Conservation (phyloP, 148 eudicot species). For the Selenicereus undatus region DNA sequence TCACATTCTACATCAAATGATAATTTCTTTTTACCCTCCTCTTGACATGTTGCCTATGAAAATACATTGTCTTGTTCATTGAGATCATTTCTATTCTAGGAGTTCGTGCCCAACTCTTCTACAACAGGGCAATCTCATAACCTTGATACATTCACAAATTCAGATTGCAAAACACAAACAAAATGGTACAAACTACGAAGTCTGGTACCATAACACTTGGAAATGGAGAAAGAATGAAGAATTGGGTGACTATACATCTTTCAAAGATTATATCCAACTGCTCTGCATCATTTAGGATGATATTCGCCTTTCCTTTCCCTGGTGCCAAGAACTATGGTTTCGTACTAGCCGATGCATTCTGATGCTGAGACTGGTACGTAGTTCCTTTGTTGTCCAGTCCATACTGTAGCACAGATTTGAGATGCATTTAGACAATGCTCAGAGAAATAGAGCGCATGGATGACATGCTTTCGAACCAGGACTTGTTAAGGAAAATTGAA, state of each 20-base stretch:
- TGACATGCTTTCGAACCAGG: not conserved
- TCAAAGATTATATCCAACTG: not conserved
- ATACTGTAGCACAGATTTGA: constrained; percentile 21
- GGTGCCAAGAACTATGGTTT: constrained; percentile 5
- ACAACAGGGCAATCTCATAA: not conserved
- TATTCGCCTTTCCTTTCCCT: not conserved
- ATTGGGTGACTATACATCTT: constrained; percentile 19
- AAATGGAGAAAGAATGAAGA: constrained; percentile 25
- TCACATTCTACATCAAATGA: not conserved
- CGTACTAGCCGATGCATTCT: constrained; percentile 22
- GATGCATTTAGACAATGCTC: constrained; percentile 2
- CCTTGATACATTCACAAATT: not conserved
- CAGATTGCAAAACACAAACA: not conserved
- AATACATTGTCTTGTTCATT: not conserved
- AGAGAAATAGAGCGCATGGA: not conserved
- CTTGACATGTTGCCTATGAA: too few species aligned
- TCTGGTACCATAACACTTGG: not conserved
- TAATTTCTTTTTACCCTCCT: not conserved
- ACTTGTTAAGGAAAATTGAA: not conserved
- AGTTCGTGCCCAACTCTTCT: not conserved
- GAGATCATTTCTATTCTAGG: not conserved
- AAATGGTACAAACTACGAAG: not conserved
- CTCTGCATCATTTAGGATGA: not conserved
- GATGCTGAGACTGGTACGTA: constrained; percentile 15
- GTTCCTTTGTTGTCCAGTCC: constrained; percentile 20